These are phyloP conservation scores for Linnemannia hyalina DNA, from an alignment of 192 early-diverging fungal genomes.

Conservation along the genomic window DNA sequence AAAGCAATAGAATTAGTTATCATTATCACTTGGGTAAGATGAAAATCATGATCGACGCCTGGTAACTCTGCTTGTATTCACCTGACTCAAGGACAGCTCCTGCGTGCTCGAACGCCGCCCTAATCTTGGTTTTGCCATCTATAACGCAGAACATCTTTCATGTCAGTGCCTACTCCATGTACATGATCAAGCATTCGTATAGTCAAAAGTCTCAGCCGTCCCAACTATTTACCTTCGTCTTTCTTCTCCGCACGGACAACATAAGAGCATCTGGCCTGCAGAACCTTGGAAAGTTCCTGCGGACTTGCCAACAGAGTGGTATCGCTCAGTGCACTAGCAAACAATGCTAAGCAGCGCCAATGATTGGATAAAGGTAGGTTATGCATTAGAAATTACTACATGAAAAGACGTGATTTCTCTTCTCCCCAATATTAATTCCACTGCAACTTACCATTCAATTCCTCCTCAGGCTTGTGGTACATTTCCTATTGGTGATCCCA, in stretches of 20 bases:
- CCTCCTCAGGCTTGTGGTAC: slow-evolving; percentile 15
- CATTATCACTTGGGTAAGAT: not conserved
- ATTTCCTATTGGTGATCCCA: slow-evolving; percentile 20
- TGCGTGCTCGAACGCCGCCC: slow-evolving; percentile 31
- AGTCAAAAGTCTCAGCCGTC: not conserved
- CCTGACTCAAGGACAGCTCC: slow-evolving; percentile 28
- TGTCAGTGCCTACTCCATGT: not conserved
- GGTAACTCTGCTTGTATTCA: not conserved
- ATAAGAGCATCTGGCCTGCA: slow-evolving; percentile 24
- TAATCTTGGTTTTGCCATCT: slow-evolving; percentile 17
- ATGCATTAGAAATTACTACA: not conserved
- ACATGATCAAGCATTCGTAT: not conserved
- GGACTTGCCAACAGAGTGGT: slow-evolving; percentile 15
- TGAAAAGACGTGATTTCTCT: not conserved
- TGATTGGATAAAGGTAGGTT: no score
- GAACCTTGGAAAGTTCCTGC: slow-evolving; percentile 34
- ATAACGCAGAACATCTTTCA: not conserved
- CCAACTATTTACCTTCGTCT: slow-evolving; percentile 5
- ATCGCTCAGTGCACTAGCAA: slow-evolving; percentile 23
- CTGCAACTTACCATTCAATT: slow-evolving; percentile 21
- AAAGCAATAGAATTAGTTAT: not conserved
- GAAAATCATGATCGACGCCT: not conserved
- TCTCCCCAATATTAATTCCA: not conserved
- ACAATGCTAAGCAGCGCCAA: not conserved
- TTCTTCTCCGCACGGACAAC: not conserved